These are phyloP conservation scores for Globisporangium spiculum DNA, from an alignment of 352 stramenopile species.

Conservation along the genomic window DNA sequence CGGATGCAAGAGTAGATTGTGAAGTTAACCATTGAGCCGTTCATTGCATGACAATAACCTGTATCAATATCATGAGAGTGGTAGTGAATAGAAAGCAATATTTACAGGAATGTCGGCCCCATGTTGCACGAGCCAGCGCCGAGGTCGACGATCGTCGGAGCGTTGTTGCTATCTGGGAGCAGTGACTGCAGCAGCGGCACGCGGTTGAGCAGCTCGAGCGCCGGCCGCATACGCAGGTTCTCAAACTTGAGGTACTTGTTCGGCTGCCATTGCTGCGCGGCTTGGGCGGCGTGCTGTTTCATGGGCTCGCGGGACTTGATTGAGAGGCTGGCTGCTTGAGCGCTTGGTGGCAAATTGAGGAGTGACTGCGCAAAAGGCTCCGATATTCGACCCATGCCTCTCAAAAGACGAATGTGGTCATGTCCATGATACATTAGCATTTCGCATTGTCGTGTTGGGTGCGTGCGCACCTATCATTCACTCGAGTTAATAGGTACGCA, in stretches of 20 bases:
- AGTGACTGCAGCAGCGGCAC: constrained; percentile 25
- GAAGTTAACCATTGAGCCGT: not conserved
- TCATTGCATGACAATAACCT: not conserved
- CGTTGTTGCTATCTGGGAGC: constrained; percentile 2
- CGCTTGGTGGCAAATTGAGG: not conserved
- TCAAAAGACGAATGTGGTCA: too few relatives aligned
- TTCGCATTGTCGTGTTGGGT: too few relatives aligned
- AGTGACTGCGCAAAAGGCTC: not conserved
- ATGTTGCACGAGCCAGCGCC: constrained; percentile 73
- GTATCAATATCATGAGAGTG: too few relatives aligned
- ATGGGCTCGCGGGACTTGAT: not conserved
- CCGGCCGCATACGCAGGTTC: constrained; percentile 49
- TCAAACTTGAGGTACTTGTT: constrained; percentile 68
- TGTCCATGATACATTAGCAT: too few relatives aligned
- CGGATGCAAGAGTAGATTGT: not conserved
- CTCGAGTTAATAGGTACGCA: not conserved
- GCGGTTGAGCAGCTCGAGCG: constrained; percentile 55
- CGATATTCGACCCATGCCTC: too few relatives aligned
- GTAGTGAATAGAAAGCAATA: constrained; percentile 2
- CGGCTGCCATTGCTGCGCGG: constrained; percentile 50
- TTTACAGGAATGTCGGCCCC: constrained; percentile 54
- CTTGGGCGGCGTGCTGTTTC: constrained; percentile 19
- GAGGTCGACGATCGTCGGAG: constrained; percentile 51
- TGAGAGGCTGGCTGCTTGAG: not conserved
- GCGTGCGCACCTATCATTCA: not conserved